Base-by-base conservation (phyloP, 495 filamentous ascomycete species). In the Penicillium robsamsonii region DNA sequence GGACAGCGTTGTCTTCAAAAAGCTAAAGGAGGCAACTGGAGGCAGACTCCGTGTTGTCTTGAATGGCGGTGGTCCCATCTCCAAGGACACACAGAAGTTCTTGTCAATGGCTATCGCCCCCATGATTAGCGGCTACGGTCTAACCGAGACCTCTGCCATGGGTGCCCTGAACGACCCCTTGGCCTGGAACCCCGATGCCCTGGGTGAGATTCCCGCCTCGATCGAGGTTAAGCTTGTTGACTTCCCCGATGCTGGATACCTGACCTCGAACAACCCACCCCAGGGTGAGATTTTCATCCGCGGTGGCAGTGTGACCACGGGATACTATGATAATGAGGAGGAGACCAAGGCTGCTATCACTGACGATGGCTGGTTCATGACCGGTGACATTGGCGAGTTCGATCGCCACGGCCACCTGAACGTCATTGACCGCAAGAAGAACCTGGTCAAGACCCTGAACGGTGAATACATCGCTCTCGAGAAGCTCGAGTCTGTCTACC, bases 401-500 rank as follows among this genome's bases (percentile, higher is more conserved):
- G 88, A 93, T 68, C 65, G 75, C 56, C 82, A 87, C 65, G 92
- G 92, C 56, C 86, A 96, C 66, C 75, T 97, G 48, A 84, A 80
- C 64, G 88, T 97, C 71, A 96, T 97, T 64, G 92, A 97, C 73
- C 89, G 92, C 65, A 97, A 96, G 89, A 97, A 97, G 87, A 97
- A 97, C 71, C 73, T 97, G 58, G 88, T 96, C 70, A 97, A 97
- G 86, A 98, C 92, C 3, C 79, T 89, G 53, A 91, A 92, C 68
- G 94, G 94, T 65, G 94, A 98, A 78, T 98, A 98, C 74, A 96
- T 98, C 68, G 94, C 94, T 31, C 82, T 98, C 18, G 94, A 98
- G 85, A 98, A 98, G 83, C 89, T 98, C 50, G 94, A 98, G 77
- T 92, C 91, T 4, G 79, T 96, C 58, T 98, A 98, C 76, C 90